Conservation (phyloP, 257 asterid species). For the Fraxinus cuspidata region DNA sequence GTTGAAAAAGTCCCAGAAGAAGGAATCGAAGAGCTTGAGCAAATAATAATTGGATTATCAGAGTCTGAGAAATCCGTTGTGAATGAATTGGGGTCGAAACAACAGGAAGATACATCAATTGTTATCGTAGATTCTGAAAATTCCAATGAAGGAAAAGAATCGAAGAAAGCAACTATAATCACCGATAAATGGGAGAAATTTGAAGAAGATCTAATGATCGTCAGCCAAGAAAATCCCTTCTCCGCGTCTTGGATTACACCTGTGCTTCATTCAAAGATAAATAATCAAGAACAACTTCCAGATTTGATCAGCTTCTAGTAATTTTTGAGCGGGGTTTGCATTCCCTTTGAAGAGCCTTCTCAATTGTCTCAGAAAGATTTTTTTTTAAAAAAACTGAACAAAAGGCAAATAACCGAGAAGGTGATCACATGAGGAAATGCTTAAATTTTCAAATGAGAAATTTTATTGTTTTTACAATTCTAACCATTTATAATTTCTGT, state of each 20-base stretch:
- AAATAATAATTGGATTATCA: conserved; percentile 45
- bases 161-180: conserved; percentile 35
- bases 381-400: background rate
- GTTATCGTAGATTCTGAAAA: conserved; percentile 21
- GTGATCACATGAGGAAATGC: background rate
- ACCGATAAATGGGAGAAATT: conserved; percentile 60
- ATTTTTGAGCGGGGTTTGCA: conserved; percentile 1
- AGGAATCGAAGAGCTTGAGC: conserved; percentile 62
- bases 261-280: background rate
- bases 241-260: conserved; percentile 13
- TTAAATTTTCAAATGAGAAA: conserved; percentile 1
- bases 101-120: conserved; percentile 27
- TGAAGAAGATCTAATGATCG: conserved; percentile 37
- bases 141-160: background rate
- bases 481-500: background rate
- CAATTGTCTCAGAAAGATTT: background rate
- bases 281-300: conserved; percentile 29
- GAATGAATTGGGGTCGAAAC: background rate
- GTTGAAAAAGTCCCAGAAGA: conserved; percentile 56
- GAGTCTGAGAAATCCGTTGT: background rate
- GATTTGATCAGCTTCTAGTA: conserved; percentile 47
- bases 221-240: conserved; percentile 24
- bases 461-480: conserved; percentile 4
- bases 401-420: background rate
- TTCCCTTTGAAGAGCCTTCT: background rate